Evolutionary conservation across 2,329 filamentous ascomycete species (phyloP).

Genomic region (Colletotrichum musicola): DNA sequence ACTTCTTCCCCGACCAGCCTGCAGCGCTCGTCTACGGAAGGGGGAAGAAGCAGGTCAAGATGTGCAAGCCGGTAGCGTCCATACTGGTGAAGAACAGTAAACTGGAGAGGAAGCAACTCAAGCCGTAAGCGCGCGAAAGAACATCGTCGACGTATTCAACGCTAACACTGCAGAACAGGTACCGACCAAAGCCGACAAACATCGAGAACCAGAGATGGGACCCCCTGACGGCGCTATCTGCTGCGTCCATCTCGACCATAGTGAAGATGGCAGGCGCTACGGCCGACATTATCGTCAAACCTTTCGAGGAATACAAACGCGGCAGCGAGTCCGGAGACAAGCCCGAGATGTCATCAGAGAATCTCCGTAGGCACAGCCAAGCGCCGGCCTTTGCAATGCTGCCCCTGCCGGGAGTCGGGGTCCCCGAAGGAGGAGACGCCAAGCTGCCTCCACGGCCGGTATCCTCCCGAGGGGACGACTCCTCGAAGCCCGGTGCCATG

Average conservation of each 20-base stretch:
- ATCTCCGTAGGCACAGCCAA: slow-evolving; percentile 14
- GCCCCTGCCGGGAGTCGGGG: slow-evolving; percentile 28
- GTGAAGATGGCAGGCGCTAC: slow-evolving; percentile 32
- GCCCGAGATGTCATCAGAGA: background rate
- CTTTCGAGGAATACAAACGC: slow-evolving; percentile 27
- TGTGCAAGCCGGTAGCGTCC: slow-evolving; percentile 30
- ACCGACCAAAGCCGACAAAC: slow-evolving; percentile 29
- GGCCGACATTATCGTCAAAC: slow-evolving; percentile 32
- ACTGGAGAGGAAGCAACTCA: slow-evolving; percentile 25
- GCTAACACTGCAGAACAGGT: background rate
- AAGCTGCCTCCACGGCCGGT: background rate
- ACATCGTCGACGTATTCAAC: background rate
- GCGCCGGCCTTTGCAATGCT: slow-evolving; percentile 31
- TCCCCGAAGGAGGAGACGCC: background rate
- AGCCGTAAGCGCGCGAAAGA: slow-evolving; percentile 1
- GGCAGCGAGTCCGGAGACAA: slow-evolving; percentile 13
- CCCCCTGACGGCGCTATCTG: slow-evolving; percentile 38
- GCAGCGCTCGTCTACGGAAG: slow-evolving; percentile 20
- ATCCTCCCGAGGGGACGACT: slow-evolving; percentile 5
- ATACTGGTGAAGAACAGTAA: slow-evolving; percentile 32
- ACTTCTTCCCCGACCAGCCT: slow-evolving; percentile 33
- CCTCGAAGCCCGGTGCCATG: slow-evolving; percentile 23
- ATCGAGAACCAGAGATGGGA: slow-evolving; percentile 39
- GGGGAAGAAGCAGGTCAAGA: slow-evolving; percentile 43
- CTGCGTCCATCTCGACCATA: slow-evolving; percentile 37